Conservation (phyloP, 192 early-diverging fungal genomes). For the Coemansia sp. region DNA sequence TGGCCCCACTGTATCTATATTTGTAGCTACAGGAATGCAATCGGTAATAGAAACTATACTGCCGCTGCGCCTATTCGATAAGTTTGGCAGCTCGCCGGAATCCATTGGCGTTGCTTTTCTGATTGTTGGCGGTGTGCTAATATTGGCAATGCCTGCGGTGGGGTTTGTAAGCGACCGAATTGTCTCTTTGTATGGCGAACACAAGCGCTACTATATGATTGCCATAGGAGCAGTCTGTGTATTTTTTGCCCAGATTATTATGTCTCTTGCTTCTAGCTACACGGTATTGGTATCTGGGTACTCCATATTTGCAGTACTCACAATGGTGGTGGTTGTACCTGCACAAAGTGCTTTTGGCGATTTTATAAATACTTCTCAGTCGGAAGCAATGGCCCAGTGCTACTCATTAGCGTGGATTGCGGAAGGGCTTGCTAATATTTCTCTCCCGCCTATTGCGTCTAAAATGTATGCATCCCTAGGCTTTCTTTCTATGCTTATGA, state of each 20-base stretch:
- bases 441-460: conserved; percentile 37
- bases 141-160: conserved; percentile 39
- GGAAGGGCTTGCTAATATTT: conserved; percentile 47
- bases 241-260: conserved; percentile 27
- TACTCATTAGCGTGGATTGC: conserved; percentile 49
- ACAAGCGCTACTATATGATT: conserved; percentile 50
- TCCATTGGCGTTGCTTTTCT: conserved; percentile 45
- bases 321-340: conserved; percentile 44
- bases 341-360: conserved; percentile 54
- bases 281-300: conserved; percentile 39
- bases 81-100: conserved; percentile 39
- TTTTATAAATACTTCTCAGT: conserved; percentile 39
- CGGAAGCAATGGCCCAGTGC: conserved; percentile 48
- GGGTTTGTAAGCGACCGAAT: conserved; percentile 34
- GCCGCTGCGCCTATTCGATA: conserved; percentile 42
- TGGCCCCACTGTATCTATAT: conserved; percentile 43
- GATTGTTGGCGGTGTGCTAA: conserved; percentile 43
- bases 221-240: conserved; percentile 17
- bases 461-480: conserved; percentile 24
- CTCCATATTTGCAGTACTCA: conserved; percentile 39
- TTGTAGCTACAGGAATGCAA: conserved; percentile 48
- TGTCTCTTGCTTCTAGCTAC: conserved; percentile 28
- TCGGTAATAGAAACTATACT: conserved; percentile 45
- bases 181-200: conserved; percentile 26
- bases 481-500: conserved; percentile 36